These are phyloP conservation scores for Lanmaoa rubissima DNA, from an alignment of 768 basidiomycete genomes.

Conservation along the genomic window DNA sequence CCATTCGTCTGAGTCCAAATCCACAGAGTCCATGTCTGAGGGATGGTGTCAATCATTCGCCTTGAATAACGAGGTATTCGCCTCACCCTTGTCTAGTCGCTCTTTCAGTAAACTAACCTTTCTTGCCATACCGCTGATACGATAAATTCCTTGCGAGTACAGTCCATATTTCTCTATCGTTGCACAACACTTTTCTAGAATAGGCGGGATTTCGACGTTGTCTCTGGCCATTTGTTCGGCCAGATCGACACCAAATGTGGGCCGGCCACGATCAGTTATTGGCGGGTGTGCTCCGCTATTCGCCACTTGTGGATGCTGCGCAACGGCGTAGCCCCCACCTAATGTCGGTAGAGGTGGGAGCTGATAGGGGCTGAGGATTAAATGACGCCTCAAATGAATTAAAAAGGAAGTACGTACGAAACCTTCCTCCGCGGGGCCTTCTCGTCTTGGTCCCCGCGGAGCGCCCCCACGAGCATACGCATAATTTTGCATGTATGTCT, in stretches of 20 bases:
- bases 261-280: constrained; percentile 57
- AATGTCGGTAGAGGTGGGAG: constrained; percentile 60
- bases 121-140: constrained; percentile 88
- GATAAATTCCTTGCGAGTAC: constrained; percentile 84
- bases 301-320: constrained; percentile 24
- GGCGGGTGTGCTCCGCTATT: constrained; percentile 31
- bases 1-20: constrained; percentile 89
- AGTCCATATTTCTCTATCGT: constrained; percentile 92
- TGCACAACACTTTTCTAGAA: constrained; percentile 85
- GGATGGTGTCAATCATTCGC: constrained; percentile 21
- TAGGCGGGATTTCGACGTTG: constrained; percentile 81
- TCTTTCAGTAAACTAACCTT: constrained; percentile 82
- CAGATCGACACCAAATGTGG: constrained; percentile 93
- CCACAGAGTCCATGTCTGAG: constrained; percentile 79
- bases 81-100: constrained; percentile 77
- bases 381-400: constrained; percentile 4
- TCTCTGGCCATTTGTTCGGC: constrained; percentile 93
- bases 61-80: neutral
- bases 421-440: constrained; percentile 89
- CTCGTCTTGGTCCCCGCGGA: constrained; percentile 74
- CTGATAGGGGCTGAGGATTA: constrained; percentile 34
- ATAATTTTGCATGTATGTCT: constrained; percentile 96
- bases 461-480: constrained; percentile 78
- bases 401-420: constrained; percentile 63
- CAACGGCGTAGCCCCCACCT: constrained; percentile 25